Base-by-base conservation (phyloP, 495 filamentous ascomycete species). In the Penicillium bovifimosum region DNA sequence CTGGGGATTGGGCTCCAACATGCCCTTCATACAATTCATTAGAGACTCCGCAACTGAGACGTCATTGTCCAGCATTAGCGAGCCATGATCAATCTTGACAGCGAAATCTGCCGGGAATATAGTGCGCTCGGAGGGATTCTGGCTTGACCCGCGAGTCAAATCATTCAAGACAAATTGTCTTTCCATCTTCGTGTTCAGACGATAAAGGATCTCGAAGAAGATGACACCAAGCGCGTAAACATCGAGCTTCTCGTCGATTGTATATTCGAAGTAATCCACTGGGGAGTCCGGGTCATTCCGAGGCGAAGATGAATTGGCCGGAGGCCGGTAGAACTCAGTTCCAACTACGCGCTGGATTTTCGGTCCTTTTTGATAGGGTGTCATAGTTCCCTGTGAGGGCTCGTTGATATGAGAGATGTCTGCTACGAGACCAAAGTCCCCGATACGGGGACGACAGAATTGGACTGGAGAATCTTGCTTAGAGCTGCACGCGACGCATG, bases 181-280 rank as follows among this genome's bases (percentile, higher is more conserved):
- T 52, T 80, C 76, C 78, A 81, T 81, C 31, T 73, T 76, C 0
- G 78, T 81, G 47, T 66, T 68, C 13, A 79, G 56, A 10, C 65
- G 67, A 41, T 78, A 81, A n/a, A 77, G 35, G 28, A 77, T 66
- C 43, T 81, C 78, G 50, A 80, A 74, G 3, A 81, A 54, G 28
- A 81, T 76, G 17, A 81, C 75, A 1, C 78, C 78, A 10, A 81
- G 65, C 0, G 78, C 74, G 54, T 76, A 81, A 2, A 80, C 70
- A 52, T 81, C 78, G 1, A 80, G 63, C 33, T 78, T 78, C 41
- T 80, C 77, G 47, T 80, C 72, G 35, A 76, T 69, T 7, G 46
- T 59, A 41, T 74, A 75, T n/a, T 60, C 55, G 36, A 55, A 58
- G 32, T 58, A 58, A 8, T 26, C 33, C 0, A 31, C 18, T 0